Evolutionary conservation across 2,329 filamentous ascomycete genomes (phyloP), one percentile per base, ranked within the genome.

Genomic region (Fusarium mundagurra): DNA sequence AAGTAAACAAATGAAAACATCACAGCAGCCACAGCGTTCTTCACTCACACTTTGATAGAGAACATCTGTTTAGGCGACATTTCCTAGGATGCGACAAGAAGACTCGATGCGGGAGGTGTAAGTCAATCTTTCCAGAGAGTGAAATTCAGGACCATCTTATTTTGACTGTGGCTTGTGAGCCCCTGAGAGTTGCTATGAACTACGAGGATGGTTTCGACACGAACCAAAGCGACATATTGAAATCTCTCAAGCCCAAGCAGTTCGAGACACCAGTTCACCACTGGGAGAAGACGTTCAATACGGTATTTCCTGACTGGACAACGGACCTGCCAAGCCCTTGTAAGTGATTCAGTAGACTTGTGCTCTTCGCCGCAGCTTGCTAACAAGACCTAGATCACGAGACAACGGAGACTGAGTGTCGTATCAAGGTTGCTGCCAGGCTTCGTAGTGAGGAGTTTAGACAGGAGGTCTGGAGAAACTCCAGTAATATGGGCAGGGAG

Each of bases 361-460:
- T 13, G 7, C 1, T 6, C 20, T 7, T 5, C 12, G n/a, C n/a
- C n/a, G n/a, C n/a, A n/a, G n/a, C n/a, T n/a, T n/a, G 4, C 27
- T 48, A 7, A 48, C 27, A 22, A 48, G 7, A 18, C 2, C 3
- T 6, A 48, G 45, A 48, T 6, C 45, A 48, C 18, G 45, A 48
- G 18, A 48, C 45, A 22, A 5, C 27, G 1, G 45, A 48, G 1
- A 31, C 18, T 5, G 45, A 48, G 4, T 48, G 45, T 31, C 45
- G 45, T 2, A 22, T 48, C 20, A 31, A 0, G 0, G 45, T 31
- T 48, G 45, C 45, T 11, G n/a, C n/a, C 8, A 20, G 20, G 5
- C 27, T 48, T 4, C 45, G 45, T 5, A 48, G 45, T 8, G 45
- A 31, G 6, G 45, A 31, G 20, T 31, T 31, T 5, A 31, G 45